Evolutionary conservation across 1,284 basidiomycete species (phyloP).

Genomic region (Puccinia coronata): DNA sequence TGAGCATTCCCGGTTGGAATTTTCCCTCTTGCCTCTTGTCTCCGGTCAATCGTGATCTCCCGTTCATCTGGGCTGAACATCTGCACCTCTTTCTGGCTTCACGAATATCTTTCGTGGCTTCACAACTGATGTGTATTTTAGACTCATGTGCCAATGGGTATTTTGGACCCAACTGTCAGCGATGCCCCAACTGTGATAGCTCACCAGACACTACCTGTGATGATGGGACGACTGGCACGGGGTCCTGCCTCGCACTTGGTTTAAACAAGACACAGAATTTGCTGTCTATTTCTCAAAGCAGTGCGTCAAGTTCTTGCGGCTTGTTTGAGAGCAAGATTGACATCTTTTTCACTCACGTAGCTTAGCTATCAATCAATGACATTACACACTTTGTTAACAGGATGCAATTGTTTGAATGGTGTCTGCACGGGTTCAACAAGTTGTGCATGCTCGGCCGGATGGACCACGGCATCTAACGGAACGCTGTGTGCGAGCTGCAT

Average conservation of each 20-base stretch:
- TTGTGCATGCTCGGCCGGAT: slow-evolving; percentile 37
- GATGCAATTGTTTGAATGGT: slow-evolving; percentile 38
- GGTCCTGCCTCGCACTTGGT: slow-evolving; percentile 13
- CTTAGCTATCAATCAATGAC: not conserved
- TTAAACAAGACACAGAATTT: slow-evolving; percentile 22
- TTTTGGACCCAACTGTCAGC: slow-evolving; percentile 33
- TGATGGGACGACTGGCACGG: slow-evolving; percentile 34
- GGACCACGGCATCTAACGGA: slow-evolving; percentile 32
- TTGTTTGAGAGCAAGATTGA: not conserved
- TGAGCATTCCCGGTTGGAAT: not conserved
- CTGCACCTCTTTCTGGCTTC: not conserved
- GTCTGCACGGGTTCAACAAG: slow-evolving; percentile 25
- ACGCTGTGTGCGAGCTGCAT: slow-evolving; percentile 33
- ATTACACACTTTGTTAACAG: not conserved
- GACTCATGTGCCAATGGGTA: slow-evolving; percentile 38
- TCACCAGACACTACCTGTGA: slow-evolving; percentile 21
- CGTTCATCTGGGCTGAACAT: not conserved
- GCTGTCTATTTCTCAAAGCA: slow-evolving; percentile 21
- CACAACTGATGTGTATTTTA: not conserved
- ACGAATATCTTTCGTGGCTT: no score
- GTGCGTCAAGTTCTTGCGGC: not conserved
- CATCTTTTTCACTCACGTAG: not conserved
- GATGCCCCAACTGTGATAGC: slow-evolving; percentile 28
- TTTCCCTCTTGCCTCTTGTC: no score
- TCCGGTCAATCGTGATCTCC: not conserved